Base-by-base conservation (phyloP, 2,329 filamentous ascomycete genomes). In the Trichoderma atroviride region DNA sequence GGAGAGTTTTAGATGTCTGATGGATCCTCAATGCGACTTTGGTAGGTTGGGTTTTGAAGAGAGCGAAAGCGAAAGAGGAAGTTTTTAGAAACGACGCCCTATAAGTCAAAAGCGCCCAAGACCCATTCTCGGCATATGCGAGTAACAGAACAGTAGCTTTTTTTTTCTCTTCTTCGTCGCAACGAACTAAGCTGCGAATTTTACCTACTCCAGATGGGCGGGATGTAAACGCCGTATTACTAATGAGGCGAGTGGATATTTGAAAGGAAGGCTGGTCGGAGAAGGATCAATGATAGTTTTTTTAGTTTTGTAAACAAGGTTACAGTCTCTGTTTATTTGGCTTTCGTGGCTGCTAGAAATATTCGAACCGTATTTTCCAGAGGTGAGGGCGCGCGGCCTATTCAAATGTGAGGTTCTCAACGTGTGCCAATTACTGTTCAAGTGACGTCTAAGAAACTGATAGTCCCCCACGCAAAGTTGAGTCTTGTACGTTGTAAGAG, bases 211-310 rank as follows among this genome's bases (percentile, higher is more conserved):
- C 37, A 65, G 53, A 66, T 58, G 53, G 40, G 63, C 63, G 53
- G 55, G 47, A 22, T 2, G 43, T 59, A 57, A 10, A 19, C 55
- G 9, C 13, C 10, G 58, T 62, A 69, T 63, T 69, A 69, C 5
- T 69, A 69, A 69, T 69, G 60, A 11, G 27, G n/a, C 19, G 40
- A 40, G 66, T 63, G 66, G 66, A 69, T 69, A 55, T 68, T 68
- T 22, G 29, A 40, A 40, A 56, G 43, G 16, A 33, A 60, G 16
- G 43, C 31, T 35, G 33, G 27, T 35, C n/a, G 31, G n/a, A 16
- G 65, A 14, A n/a, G 33, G n/a, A 40, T 27, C 27, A 27, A 27
- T 27, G 27, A 27, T 27, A 16, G 35, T 5, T n/a, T 50, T n/a
- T 50, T 66, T 58, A 4, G 22, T 22, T 22, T 24, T 50, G 22